Evolutionary conservation across 2,329 filamentous ascomycete species (phyloP).

Genomic region (Exophiala oligosperma): DNA sequence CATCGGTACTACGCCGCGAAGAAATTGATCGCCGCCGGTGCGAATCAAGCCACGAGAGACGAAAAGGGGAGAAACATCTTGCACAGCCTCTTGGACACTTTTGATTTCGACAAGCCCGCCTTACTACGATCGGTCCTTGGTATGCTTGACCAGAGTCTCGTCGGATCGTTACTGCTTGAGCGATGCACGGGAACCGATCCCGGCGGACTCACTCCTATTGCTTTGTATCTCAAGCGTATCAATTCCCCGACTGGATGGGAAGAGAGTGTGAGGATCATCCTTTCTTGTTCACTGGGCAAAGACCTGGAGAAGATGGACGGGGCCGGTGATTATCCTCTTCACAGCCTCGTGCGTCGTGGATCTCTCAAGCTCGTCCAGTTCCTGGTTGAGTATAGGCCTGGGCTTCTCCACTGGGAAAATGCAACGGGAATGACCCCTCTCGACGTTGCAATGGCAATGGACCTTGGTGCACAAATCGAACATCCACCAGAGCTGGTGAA

Average conservation of each 20-base stretch:
- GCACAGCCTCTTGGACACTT: slow-evolving; percentile 53
- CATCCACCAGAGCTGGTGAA: slow-evolving; percentile 11
- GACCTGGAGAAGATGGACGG: slow-evolving; percentile 49
- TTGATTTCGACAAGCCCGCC: slow-evolving; percentile 37
- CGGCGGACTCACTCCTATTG: slow-evolving; percentile 64
- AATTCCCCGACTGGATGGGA: slow-evolving; percentile 26
- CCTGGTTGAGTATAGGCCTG: slow-evolving; percentile 59
- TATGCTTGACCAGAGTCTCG: slow-evolving; percentile 56
- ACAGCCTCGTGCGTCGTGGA: slow-evolving; percentile 35
- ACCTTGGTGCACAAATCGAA: slow-evolving; percentile 30
- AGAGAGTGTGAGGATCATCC: slow-evolving; percentile 46
- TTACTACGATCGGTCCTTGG: slow-evolving; percentile 61
- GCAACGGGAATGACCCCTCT: slow-evolving; percentile 71
- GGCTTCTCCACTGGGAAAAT: slow-evolving; percentile 69
- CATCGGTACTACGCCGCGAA: slow-evolving; percentile 57
- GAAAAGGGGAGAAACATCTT: slow-evolving; percentile 65
- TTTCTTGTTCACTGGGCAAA: slow-evolving; percentile 57
- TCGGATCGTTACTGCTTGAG: slow-evolving; percentile 35
- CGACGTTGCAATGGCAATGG: slow-evolving; percentile 63
- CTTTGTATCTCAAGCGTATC: slow-evolving; percentile 51
- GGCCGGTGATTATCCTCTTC: slow-evolving; percentile 46
- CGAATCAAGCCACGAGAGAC: slow-evolving; percentile 68
- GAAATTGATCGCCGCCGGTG: slow-evolving; percentile 65
- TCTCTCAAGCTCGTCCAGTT: slow-evolving; percentile 55
- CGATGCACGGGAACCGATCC: slow-evolving; percentile 51